Evolutionary conservation across 768 basidiomycete genomes (phyloP).

Genomic region (Psilocybe subaeruginosa): DNA sequence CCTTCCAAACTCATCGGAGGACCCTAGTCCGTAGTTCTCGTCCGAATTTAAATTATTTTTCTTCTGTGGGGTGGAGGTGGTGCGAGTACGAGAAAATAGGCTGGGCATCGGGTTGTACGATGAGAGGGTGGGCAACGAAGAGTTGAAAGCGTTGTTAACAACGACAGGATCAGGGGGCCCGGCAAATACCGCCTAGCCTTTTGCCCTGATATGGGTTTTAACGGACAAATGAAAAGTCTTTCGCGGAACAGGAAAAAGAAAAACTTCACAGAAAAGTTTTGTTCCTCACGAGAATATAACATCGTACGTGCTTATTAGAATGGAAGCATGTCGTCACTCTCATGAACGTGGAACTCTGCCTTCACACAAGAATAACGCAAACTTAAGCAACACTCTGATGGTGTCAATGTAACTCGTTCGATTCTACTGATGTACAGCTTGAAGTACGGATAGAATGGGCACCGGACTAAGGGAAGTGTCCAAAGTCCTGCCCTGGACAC

Average conservation of each 20-base stretch:
- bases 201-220: conserved; percentile 16
- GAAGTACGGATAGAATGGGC: conserved; percentile 8
- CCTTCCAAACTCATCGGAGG: conserved; percentile 70
- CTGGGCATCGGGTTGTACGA: conserved; percentile 63
- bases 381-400: conserved; percentile 1
- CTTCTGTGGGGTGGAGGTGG: conserved; percentile 58
- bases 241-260: background rate
- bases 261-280: background rate
- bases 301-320: background rate
- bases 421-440: conserved; percentile 13
- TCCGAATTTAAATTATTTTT: conserved; percentile 31
- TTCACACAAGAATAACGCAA: background rate
- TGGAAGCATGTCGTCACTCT: conserved; percentile 3
- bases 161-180: conserved; percentile 26
- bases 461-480: conserved; percentile 7
- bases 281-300: background rate
- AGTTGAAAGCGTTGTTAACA: conserved; percentile 21
- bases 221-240: background rate
- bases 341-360: background rate
- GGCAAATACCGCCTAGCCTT: conserved; percentile 20
- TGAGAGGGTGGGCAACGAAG: conserved; percentile 32
- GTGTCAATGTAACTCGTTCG: conserved; percentile 14
- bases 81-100: conserved; percentile 72
- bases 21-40: conserved; percentile 25
- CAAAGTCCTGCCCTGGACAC: conserved; percentile 15